Conservation (phyloP, 1,284 basidiomycete species). For the Anthracocystis setariae region DNA sequence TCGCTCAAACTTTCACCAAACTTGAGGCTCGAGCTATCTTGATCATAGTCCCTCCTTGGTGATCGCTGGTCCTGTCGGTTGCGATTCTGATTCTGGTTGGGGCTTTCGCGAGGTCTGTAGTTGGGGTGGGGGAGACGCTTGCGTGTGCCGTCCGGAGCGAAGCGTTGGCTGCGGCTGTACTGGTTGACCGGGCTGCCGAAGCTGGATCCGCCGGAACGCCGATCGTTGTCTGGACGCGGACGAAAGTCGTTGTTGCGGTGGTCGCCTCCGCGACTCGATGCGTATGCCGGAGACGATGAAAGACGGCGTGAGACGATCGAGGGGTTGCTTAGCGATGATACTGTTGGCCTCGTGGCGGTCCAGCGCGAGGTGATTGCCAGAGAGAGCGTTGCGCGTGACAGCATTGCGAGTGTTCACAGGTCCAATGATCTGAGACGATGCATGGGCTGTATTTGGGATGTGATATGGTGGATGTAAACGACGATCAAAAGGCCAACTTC, state of each 20-base stretch:
- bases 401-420: constrained; percentile 5
- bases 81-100: constrained; percentile 2
- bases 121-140: constrained; percentile 43
- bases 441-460: neutral
- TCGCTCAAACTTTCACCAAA: constrained; percentile 12
- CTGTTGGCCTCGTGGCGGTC: constrained; percentile 6
- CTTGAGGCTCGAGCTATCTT: constrained; percentile 29
- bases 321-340: constrained; percentile 4
- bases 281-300: constrained; percentile 4
- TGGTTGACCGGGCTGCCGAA: constrained; percentile 19
- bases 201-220: constrained; percentile 10
- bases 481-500: constrained; percentile 11
- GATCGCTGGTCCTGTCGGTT: constrained; percentile 7
- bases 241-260: constrained; percentile 9
- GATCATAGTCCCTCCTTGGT: constrained; percentile 3
- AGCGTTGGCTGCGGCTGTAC: constrained; percentile 42
- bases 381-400: constrained; percentile 22
- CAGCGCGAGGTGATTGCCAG: constrained; percentile 17
- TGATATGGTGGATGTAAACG: neutral
- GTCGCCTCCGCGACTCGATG: constrained; percentile 12
- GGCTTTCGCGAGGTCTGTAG: constrained; percentile 13
- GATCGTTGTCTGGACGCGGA: constrained; percentile 12
- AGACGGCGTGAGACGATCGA: constrained; percentile 8
- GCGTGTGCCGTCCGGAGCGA: constrained; percentile 30
- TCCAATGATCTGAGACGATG: neutral